Conservation (phyloP, 768 basidiomycete genomes). For the Suillus americanus region DNA sequence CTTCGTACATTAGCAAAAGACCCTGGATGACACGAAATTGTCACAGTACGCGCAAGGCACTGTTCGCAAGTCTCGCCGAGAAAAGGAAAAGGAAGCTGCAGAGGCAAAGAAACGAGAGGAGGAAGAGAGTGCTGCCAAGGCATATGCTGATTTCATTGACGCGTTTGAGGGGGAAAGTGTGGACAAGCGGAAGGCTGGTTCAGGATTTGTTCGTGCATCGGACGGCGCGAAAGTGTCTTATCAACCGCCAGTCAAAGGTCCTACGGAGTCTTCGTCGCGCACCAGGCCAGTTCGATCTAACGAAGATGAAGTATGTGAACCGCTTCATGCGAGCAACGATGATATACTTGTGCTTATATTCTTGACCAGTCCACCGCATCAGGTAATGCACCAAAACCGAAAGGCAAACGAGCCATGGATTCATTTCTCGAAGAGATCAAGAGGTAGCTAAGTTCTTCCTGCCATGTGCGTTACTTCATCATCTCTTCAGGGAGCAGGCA, state of each 20-base stretch:
- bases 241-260: conserved; percentile 39
- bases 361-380: conserved; percentile 57
- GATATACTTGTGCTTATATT: conserved; percentile 3
- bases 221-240: conserved; percentile 37
- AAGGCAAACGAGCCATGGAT: conserved; percentile 97
- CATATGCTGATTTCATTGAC: conserved; percentile 82
- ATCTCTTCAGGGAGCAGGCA: conserved; percentile 78
- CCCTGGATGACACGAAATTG: conserved; percentile 82
- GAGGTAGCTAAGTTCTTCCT: conserved; percentile 45
- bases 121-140: conserved; percentile 74
- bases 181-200: conserved; percentile 45
- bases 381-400: conserved; percentile 60
- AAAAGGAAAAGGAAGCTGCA: conserved; percentile 91
- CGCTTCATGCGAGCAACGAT: not conserved
- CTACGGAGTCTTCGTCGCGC: conserved; percentile 30
- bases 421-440: conserved; percentile 96
- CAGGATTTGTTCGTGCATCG: conserved; percentile 64
- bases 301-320: conserved; percentile 33
- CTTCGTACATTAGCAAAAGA: conserved; percentile 70
- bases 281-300: conserved; percentile 30
- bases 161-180: conserved; percentile 76
- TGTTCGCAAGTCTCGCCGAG: conserved; percentile 84
- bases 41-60: conserved; percentile 86
- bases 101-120: conserved; percentile 87
- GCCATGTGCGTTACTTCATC: not conserved